Evolutionary conservation across 2,329 filamentous ascomycete species (phyloP).

Genomic region (Sporothrix variecibatus): DNA sequence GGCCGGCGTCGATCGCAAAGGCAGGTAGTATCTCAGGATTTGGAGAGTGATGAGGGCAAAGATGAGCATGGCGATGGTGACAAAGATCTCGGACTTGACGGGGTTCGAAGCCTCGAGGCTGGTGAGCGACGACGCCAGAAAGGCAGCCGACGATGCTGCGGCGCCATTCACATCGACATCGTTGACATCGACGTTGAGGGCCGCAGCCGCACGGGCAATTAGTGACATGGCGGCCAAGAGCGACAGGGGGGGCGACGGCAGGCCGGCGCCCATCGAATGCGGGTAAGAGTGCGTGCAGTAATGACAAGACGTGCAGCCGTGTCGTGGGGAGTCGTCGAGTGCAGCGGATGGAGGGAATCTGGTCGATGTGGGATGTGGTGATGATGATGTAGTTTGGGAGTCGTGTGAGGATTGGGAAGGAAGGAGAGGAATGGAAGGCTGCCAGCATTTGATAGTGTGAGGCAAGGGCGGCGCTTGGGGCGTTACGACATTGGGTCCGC

Average conservation of each 20-base stretch:
- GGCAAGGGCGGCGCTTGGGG: constrained; percentile 13
- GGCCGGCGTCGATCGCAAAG: constrained; percentile 83
- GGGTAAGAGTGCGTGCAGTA: background rate
- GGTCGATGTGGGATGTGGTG: background rate
- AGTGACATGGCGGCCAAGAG: constrained; percentile 27
- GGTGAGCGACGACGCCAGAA: background rate
- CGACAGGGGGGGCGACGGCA: constrained; percentile 19
- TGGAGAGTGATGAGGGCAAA: constrained; percentile 79
- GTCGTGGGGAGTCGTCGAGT: background rate
- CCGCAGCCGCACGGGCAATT: constrained; percentile 21
- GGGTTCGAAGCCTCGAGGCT: constrained; percentile 42
- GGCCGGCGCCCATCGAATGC: constrained; percentile 24
- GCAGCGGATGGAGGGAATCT: background rate
- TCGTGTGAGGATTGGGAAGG: background rate
- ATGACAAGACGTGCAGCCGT: background rate
- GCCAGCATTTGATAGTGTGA: background rate
- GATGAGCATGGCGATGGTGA: constrained; percentile 67
- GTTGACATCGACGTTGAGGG: background rate
- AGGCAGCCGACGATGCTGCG: background rate
- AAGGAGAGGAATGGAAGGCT: background rate
- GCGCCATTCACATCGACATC: background rate
- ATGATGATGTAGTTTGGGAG: background rate
- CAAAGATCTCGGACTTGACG: constrained; percentile 78
- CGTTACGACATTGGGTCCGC: constrained; percentile 18
- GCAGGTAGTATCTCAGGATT: constrained; percentile 85